A percentile compares a stretch with the other conserved stretches of the same genome.
Conservation (phyloP, 2,329 filamentous ascomycete genomes). For the Dryadomyces quercus-mongolicae region DNA sequence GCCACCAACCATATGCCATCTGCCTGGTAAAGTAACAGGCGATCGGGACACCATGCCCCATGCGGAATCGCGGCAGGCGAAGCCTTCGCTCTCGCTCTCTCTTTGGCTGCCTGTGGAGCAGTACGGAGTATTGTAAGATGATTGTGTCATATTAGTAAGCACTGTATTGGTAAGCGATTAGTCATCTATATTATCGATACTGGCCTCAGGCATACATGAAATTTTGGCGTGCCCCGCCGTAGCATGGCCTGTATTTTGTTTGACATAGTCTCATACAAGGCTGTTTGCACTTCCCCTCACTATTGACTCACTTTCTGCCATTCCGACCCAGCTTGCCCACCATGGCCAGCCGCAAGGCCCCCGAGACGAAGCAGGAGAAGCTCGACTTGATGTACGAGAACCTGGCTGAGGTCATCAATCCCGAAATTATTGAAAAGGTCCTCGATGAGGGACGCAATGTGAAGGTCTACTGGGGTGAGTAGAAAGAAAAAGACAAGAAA, state of each 20-base stretch:
- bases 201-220: neutral
- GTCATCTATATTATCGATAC: neutral
- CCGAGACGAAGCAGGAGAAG: slow-evolving; percentile 32
- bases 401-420: slow-evolving; percentile 70
- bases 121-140: neutral
- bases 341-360: slow-evolving; percentile 10
- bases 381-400: slow-evolving; percentile 69
- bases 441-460: slow-evolving; percentile 57
- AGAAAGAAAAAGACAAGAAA: neutral
- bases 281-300: too few species aligned
- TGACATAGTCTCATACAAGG: too few species aligned
- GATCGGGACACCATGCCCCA: neutral
- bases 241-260: too few species aligned
- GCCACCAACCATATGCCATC: too few species aligned
- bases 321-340: neutral
- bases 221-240: too few species aligned
- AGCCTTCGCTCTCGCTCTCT: neutral
- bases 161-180: too few species aligned
- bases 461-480: slow-evolving; percentile 70
- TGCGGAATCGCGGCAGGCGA: neutral
- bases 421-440: slow-evolving; percentile 68
- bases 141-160: too few species aligned
- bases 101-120: neutral
- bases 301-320: neutral
- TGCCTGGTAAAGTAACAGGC: too few species aligned